Conservation (phyloP, 345 rosid genomes). For the Arabidopsis suecica region DNA sequence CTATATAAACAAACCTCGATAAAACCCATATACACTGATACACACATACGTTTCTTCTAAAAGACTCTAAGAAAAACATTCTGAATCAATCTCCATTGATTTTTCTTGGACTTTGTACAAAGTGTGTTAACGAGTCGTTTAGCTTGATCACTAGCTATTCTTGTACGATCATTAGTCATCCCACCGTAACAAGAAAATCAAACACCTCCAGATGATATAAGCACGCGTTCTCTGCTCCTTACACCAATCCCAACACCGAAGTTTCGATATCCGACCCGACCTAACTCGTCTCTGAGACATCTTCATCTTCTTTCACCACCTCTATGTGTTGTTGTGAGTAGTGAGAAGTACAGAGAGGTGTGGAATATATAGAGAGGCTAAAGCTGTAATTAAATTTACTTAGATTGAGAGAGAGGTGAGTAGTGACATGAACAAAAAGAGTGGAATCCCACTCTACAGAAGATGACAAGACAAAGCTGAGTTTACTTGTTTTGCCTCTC, state of each 20-base stretch:
- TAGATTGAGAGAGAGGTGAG: constrained; percentile 25
- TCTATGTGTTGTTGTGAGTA: constrained; percentile 8
- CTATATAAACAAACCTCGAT: neutral
- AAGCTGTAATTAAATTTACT: constrained; percentile 10
- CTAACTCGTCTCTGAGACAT: constrained; percentile 21
- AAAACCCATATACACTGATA: neutral
- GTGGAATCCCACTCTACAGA: constrained; percentile 36
- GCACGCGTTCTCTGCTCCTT: constrained; percentile 68
- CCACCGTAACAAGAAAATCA: constrained; percentile 64
- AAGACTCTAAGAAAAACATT: neutral
- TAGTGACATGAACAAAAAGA: constrained; percentile 39
- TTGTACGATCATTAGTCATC: constrained; percentile 43
- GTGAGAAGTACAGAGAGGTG: constrained; percentile 21
- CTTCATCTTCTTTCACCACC: constrained; percentile 32
- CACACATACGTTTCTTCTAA: constrained; percentile 3
- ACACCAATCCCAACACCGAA: constrained; percentile 55
- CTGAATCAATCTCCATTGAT: neutral
- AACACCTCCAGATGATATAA: constrained; percentile 82
- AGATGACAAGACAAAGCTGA: constrained; percentile 39
- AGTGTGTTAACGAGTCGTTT: constrained; percentile 6
- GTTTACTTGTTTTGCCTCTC: constrained; percentile 35
- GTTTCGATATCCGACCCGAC: constrained; percentile 43
- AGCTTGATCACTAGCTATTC: constrained; percentile 23
- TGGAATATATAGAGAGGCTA: constrained; percentile 40
- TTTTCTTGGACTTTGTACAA: constrained; percentile 21